Base-by-base conservation (phyloP, 2,329 filamentous ascomycete genomes). In the Fusarium algeriense region DNA sequence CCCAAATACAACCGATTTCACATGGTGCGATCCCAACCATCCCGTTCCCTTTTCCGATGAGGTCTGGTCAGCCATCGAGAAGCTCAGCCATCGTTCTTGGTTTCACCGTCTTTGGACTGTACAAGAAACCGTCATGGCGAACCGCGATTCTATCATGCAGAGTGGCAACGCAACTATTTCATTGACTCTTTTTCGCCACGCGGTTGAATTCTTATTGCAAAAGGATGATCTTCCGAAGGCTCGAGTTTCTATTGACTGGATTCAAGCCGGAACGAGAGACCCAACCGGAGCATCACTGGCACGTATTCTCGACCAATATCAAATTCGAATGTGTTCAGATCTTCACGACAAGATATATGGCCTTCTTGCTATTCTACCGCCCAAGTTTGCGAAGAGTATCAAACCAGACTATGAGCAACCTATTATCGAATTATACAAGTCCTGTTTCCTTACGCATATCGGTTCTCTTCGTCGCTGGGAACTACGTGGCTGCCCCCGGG, bases 11-110 rank as follows among this genome's bases (percentile, higher is more conserved):
- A 50, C 48, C 3, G 32, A 50, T 2, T 37, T 50, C 12, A 2
- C 8, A 5, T 50, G 30, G 48, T n/a, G 15, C 20, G 1, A 26
- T 1, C 2, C 1, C 11, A 4, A 23, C 19, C 6, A 5, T 0
- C 2, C 17, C 5, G 8, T 35, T 26, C 14, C 17, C 0, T 8
- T 50, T 7, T 50, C 48, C 1, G 20, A 37, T 0, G 20, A 26
- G 6, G 4, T 50, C 7, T 50, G 32, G 48, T n/a, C 17, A 15
- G 48, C 30, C 1, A 37, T 50, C 3, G 1, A 37, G 0, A 26
- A 7, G 12, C 20, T 50, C 2, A 20, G 2, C 0, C 6, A 12
- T 1, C 6, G 17, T 1, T 0, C 48, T 3, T 50, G 48, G 32
- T 37, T 50, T 2, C 32, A 37, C 6, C 48, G 48, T 26, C 20